These are phyloP conservation scores for Teratosphaeria viscida DNA, from an alignment of 2,329 filamentous ascomycete species.

Conservation along the genomic window DNA sequence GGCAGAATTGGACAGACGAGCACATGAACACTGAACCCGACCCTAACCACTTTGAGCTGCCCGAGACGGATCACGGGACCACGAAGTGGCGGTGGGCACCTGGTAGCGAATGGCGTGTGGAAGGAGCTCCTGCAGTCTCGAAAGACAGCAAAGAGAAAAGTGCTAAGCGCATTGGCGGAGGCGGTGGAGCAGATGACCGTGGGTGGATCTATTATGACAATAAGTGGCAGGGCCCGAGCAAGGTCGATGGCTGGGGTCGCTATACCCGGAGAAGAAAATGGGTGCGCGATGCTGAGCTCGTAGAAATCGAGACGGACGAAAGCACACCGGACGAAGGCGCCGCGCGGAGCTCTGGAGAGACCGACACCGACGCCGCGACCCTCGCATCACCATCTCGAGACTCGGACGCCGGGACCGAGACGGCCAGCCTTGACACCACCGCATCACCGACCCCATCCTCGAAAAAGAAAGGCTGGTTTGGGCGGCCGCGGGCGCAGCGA, in stretches of 20 bases:
- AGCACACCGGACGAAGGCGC: slow-evolving; percentile 2
- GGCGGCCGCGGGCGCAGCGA: slow-evolving; percentile 4
- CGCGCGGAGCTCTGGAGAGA: slow-evolving; percentile 4
- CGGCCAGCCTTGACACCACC: slow-evolving; percentile 7
- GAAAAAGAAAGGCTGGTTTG: slow-evolving; percentile 21
- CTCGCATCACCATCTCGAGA: neutral
- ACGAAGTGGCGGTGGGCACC: slow-evolving; percentile 72
- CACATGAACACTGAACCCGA: slow-evolving; percentile 71
- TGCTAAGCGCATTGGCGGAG: slow-evolving; percentile 16
- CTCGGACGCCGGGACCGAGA: neutral
- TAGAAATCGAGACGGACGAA: slow-evolving; percentile 47
- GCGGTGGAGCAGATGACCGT: slow-evolving; percentile 42
- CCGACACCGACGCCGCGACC: slow-evolving; percentile 6
- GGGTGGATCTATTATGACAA: slow-evolving; percentile 99
- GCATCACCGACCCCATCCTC: neutral
- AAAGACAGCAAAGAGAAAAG: slow-evolving; percentile 4
- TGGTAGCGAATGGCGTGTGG: slow-evolving; percentile 77
- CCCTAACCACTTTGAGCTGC: slow-evolving; percentile 61
- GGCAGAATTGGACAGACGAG: slow-evolving; percentile 89
- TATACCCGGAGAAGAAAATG: slow-evolving; percentile 92
- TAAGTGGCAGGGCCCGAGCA: slow-evolving; percentile 87
- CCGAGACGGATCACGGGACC: slow-evolving; percentile 52
- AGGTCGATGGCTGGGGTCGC: slow-evolving; percentile 85
- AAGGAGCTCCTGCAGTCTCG: slow-evolving; percentile 52
- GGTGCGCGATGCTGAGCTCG: slow-evolving; percentile 91